These are phyloP conservation scores for Phytophthora pisi DNA, from an alignment of 352 stramenopile genomes.

Conservation along the genomic window DNA sequence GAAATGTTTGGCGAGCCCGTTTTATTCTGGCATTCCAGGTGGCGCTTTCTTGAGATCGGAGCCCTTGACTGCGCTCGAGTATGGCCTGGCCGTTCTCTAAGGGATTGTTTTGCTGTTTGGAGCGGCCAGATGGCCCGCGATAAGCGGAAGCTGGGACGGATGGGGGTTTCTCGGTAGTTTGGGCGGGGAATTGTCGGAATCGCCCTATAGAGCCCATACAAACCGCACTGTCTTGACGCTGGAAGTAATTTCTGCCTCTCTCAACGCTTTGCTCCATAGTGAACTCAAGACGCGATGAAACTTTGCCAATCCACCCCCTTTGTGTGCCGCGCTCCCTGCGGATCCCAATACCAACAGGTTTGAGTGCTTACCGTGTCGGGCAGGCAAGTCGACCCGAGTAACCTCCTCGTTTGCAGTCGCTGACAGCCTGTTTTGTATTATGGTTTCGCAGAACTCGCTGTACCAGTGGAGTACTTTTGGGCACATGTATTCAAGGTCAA, in stretches of 20 bases:
- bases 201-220: not conserved
- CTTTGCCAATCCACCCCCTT: constrained; percentile 20
- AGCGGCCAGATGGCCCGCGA: constrained; percentile 22
- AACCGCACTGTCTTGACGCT: constrained; percentile 29
- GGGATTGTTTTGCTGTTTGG: constrained; percentile 31
- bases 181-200: constrained; percentile 19
- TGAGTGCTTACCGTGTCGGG: not conserved
- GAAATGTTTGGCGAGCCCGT: constrained; percentile 26
- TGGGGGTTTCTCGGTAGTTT: constrained; percentile 27
- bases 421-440: not conserved
- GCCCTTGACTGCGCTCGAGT: constrained; percentile 20
- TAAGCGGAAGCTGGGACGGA: constrained; percentile 38
- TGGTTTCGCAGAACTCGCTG: not conserved
- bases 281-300: not conserved
- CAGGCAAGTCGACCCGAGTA: not conserved
- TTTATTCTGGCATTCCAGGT: constrained; percentile 41
- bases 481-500: constrained; percentile 15
- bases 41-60: constrained; percentile 42
- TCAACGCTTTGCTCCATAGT: constrained; percentile 29
- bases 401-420: not conserved
- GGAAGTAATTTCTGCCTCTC: constrained; percentile 32
- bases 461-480: constrained; percentile 7
- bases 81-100: constrained; percentile 30
- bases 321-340: not conserved
- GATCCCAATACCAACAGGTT: constrained; percentile 1